Base-by-base conservation (phyloP, 495 filamentous ascomycete species). In the Hypoxylon fragiforme region DNA sequence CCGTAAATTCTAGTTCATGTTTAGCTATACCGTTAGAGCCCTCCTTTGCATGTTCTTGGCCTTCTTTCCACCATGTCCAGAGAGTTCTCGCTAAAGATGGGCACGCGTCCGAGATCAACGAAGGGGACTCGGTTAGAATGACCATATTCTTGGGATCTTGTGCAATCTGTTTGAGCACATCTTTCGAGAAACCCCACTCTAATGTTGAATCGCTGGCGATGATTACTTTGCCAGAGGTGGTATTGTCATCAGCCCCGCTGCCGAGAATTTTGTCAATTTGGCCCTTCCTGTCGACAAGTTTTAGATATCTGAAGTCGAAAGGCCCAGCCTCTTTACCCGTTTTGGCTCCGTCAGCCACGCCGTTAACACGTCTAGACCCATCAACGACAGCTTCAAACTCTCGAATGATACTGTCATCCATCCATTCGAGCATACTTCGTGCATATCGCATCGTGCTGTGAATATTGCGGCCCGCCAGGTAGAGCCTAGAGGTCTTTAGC, bases 361-460 rank as follows among this genome's bases (percentile, higher is more conserved):
- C 72, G 38, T 79, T 75, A 9, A 71, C 67, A 34, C 74, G 74
- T 50, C 75, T 74, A 3, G 69, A 58, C 1, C 67, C 71, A 39
- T 79, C 78, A 1, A 78, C 87, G 1, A 86, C 84, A 1, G 86
- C 85, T 70, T 99, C 95, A 49, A 96, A 95, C 56, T 97, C 91
- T 39, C 86, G 81, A 44, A 95, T 82, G 41, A 99, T 91, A 40
- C 81, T 86, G 60, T 96, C 91, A 63, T 97, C 91, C 91, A 97
- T 97, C 94, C 94, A 99, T 68, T 99, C 94, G 45, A 97, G 73
- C 91, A 97, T 96, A 67, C 92, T 97, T 54, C 91, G 81, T 12
- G 92, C 88, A 46, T 95, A 85, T 48, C 87, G 76, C 85, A 96
- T 90, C 1, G 90, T 92, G 18, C 88, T 88, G 43, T 84, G 81